These are phyloP conservation scores for Fusarium abutilonis DNA, from an alignment of 2,329 filamentous ascomycete species.

Conservation along the genomic window DNA sequence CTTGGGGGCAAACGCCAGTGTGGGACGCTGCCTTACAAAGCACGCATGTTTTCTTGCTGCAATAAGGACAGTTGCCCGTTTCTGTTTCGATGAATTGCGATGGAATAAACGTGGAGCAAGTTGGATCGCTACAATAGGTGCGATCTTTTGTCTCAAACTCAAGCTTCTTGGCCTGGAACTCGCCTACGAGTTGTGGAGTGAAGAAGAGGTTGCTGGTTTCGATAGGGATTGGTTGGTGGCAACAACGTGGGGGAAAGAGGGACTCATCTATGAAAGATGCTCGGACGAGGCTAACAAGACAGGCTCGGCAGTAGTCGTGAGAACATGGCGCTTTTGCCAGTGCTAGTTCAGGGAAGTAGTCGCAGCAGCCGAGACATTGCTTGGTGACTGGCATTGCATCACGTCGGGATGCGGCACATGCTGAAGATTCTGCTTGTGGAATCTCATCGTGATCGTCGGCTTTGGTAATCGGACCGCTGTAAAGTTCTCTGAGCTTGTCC, in stretches of 20 bases:
- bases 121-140: slow-evolving; percentile 59
- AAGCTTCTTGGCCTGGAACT: slow-evolving; percentile 57
- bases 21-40: slow-evolving; percentile 61
- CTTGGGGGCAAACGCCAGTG: slow-evolving; percentile 57
- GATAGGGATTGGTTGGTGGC: slow-evolving; percentile 54
- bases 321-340: slow-evolving; percentile 46
- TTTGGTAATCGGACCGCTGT: neutral
- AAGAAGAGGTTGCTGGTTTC: slow-evolving; percentile 49
- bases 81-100: slow-evolving; percentile 45
- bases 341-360: neutral
- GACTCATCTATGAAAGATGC: slow-evolving; percentile 59
- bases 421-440: slow-evolving; percentile 6
- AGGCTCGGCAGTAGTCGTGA: slow-evolving; percentile 63
- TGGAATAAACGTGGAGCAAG: slow-evolving; percentile 61
- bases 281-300: slow-evolving; percentile 57
- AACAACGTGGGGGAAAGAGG: slow-evolving; percentile 66
- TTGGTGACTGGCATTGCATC: neutral
- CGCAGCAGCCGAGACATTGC: slow-evolving; percentile 14
- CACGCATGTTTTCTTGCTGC: slow-evolving; percentile 57
- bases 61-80: slow-evolving; percentile 55
- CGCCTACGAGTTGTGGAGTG: slow-evolving; percentile 44
- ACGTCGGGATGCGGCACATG: neutral
- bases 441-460: neutral
- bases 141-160: slow-evolving; percentile 60
- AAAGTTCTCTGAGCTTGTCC: slow-evolving; percentile 1